These are phyloP conservation scores for Aspergillus puulaauensis DNA, from an alignment of 2,329 filamentous ascomycete species.

Conservation along the genomic window DNA sequence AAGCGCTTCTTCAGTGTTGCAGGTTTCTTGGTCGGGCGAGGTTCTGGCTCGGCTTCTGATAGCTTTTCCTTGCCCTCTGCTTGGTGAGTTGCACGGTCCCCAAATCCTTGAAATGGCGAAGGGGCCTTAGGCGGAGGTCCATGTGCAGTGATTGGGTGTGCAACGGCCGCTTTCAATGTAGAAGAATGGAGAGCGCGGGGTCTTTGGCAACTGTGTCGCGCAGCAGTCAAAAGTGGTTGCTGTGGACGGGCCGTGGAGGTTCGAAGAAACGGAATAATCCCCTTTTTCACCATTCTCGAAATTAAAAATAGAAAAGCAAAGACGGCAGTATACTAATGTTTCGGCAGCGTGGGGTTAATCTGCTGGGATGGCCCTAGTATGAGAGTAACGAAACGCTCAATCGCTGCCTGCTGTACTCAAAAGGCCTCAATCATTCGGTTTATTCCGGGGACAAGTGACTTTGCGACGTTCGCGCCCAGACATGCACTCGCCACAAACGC, in stretches of 20 bases:
- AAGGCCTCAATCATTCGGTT: not conserved
- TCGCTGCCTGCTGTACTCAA: not conserved
- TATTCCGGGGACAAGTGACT: not conserved
- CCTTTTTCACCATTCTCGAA: conserved; percentile 8
- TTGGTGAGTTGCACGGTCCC: conserved; percentile 49
- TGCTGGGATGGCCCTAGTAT: not conserved
- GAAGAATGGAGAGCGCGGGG: conserved; percentile 36
- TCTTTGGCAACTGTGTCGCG: conserved; percentile 16
- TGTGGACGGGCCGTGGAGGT: conserved; percentile 18
- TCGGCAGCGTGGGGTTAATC: not conserved
- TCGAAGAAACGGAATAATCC: conserved; percentile 26
- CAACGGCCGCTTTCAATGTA: conserved; percentile 48
- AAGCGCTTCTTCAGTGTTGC: conserved; percentile 68
- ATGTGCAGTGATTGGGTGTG: conserved; percentile 58
- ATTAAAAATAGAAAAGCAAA: conserved; percentile 1
- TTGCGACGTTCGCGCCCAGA: too few relatives aligned
- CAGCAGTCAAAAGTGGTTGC: conserved; percentile 17
- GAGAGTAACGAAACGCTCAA: not conserved
- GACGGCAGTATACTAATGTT: conserved; percentile 16
- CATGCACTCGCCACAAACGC: conserved; percentile 5
- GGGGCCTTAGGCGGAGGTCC: conserved; percentile 62
- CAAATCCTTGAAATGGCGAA: conserved; percentile 49
- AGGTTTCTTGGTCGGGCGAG: conserved; percentile 31
- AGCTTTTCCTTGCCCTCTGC: conserved; percentile 34
- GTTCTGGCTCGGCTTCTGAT: conserved; percentile 9